Base-by-base conservation (phyloP, 2,329 filamentous ascomycete genomes). In the Fusarium dlaminii region DNA sequence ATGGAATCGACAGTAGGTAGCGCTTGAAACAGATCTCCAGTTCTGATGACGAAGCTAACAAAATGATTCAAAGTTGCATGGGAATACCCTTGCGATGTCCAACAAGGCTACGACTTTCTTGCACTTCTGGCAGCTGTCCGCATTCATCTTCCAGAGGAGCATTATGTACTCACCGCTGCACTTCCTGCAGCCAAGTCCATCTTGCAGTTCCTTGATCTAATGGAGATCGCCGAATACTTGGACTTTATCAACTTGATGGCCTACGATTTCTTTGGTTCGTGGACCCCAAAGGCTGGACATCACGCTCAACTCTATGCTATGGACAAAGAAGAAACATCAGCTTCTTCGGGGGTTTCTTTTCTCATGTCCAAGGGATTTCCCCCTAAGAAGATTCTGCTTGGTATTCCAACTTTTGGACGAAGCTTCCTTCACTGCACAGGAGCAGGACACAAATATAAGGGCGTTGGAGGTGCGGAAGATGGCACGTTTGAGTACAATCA, bases 231-330 rank as follows among this genome's bases (percentile, higher is more conserved):
- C 56, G 83, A 88, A 51, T 91, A 93, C 75, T 86, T 96, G 40
- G 93, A 96, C 81, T 87, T 91, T 71, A 84, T 96, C 80, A 96
- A 96, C 80, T 84, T 96, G 40, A 94, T 93, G 89, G 89, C 93
- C 4, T 96, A 95, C 81, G 93, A 96, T 81, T 93, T 95, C 78
- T 90, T 89, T 32, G 93, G 93, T 3, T 86, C 89, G 8, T 95
- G 93, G 93, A 89, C 88, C 3, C 80, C 85, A 36, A 88, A 87
- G 65, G 90, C 89, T 51, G 93, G 93, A 12, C 92, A 96, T 80
- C 94, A 96, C 62, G 90, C 93, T 9, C 93, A 95, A 79, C 88
- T 96, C 3, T 93, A 91, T 78, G 85, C 90, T 3, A 87, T 90
- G 65, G 84, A 82, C 61, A 87, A 89, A 72, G 89, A 88, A 72